These are phyloP conservation scores for Helicocarpus griseus DNA, from an alignment of 2,329 filamentous ascomycete species.

Conservation along the genomic window DNA sequence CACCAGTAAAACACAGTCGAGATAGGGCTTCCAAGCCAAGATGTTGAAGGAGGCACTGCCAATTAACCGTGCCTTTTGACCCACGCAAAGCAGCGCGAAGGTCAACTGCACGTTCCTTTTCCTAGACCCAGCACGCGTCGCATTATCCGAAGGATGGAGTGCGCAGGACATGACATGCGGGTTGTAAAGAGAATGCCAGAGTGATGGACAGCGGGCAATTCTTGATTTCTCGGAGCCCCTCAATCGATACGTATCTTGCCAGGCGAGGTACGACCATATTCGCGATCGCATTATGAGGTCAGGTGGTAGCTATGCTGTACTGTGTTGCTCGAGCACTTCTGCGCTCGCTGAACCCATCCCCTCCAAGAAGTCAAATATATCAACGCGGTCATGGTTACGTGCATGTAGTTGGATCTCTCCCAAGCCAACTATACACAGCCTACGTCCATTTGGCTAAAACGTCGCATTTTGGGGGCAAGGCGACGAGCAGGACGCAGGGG, in stretches of 20 bases:
- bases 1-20: not conserved
- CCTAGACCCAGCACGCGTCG: not conserved
- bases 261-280: not conserved
- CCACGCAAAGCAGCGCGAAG: not conserved
- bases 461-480: slow-evolving; percentile 33
- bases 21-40: not conserved
- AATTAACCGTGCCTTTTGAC: not conserved
- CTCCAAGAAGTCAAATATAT: slow-evolving; percentile 5
- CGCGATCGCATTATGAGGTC: not conserved
- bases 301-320: slow-evolving; percentile 11
- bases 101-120: not conserved
- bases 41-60: not conserved
- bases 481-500: not conserved
- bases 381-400: slow-evolving; percentile 14
- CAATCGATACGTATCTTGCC: not conserved
- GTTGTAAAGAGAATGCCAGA: not conserved
- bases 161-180: not conserved
- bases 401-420: slow-evolving; percentile 2
- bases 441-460: slow-evolving; percentile 19
- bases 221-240: not conserved
- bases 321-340: slow-evolving; percentile 40
- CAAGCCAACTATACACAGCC: slow-evolving; percentile 17
- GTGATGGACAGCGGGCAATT: not conserved
- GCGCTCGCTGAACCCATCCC: slow-evolving; percentile 41
- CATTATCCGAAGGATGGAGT: not conserved